Evolutionary conservation across 2,329 filamentous ascomycete genomes (phyloP).

Genomic region (Aspergillus niger): DNA sequence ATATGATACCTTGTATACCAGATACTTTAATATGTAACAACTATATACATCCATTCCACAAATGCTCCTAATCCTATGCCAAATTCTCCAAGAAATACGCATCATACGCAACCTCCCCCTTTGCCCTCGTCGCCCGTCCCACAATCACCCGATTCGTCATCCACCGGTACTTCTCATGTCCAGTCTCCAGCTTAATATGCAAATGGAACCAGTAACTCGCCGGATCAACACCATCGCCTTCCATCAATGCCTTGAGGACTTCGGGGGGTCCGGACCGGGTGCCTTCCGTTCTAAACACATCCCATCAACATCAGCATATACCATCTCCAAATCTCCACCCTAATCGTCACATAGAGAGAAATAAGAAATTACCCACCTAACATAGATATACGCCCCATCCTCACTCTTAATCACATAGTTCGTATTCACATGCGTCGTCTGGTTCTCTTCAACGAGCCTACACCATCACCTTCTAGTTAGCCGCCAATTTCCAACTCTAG

Average conservation of each 20-base stretch:
- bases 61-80: not conserved
- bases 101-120: conserved; percentile 32
- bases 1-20: not conserved
- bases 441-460: conserved; percentile 30
- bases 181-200: conserved; percentile 29
- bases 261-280: conserved; percentile 30
- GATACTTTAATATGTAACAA: too few relatives aligned
- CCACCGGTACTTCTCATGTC: conserved; percentile 29
- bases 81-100: conserved; percentile 31
- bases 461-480: not conserved
- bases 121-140: conserved; percentile 26
- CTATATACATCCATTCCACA: too few relatives aligned
- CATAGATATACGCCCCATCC: conserved; percentile 29
- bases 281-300: conserved; percentile 26
- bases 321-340: not conserved
- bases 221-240: conserved; percentile 28
- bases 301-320: not conserved
- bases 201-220: conserved; percentile 32
- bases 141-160: conserved; percentile 33
- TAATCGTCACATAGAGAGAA: not conserved
- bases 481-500: too few relatives aligned
- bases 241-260: conserved; percentile 29
- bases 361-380: conserved; percentile 16
- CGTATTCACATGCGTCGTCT: conserved; percentile 32
- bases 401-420: conserved; percentile 32